Evolutionary conservation across 148 eudicot species (phyloP).

Genomic region (Camellia japonica): DNA sequence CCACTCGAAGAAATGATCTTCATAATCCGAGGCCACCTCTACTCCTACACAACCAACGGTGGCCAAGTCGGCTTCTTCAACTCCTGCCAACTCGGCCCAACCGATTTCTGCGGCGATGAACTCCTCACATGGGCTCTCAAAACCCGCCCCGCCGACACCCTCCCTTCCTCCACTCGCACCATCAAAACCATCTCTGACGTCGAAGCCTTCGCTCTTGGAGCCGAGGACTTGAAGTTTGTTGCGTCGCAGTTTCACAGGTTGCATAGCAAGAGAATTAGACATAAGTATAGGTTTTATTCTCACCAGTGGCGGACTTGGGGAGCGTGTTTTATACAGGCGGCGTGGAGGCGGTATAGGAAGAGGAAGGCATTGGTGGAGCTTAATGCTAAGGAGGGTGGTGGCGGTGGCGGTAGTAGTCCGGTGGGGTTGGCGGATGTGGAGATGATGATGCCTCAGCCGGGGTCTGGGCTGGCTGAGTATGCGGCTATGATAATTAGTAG

Average conservation of each 20-base stretch:
- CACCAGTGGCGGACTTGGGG: conserved; percentile 93
- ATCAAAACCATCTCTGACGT: conserved; percentile 72
- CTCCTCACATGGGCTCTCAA: conserved; percentile 79
- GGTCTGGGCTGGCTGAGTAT: conserved; percentile 35
- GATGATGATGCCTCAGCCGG: conserved; percentile 16
- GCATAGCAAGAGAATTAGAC: conserved; percentile 74
- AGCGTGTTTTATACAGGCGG: conserved; percentile 79
- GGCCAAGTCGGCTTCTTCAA: conserved; percentile 83
- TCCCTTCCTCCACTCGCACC: conserved; percentile 79
- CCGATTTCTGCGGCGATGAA: conserved; percentile 87
- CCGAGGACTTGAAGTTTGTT: conserved; percentile 72
- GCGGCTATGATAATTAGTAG: conserved; percentile 41
- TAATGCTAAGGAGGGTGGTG: conserved; percentile 21
- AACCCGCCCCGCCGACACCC: conserved; percentile 44
- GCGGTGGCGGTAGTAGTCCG: neutral
- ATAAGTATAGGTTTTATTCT: conserved; percentile 67
- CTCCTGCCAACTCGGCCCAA: conserved; percentile 50
- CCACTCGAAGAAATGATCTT: conserved; percentile 81
- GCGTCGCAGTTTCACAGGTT: conserved; percentile 65
- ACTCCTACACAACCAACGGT: conserved; percentile 76
- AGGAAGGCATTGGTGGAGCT: conserved; percentile 32
- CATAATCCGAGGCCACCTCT: conserved; percentile 75
- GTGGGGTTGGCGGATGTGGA: neutral
- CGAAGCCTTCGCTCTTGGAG: conserved; percentile 70
- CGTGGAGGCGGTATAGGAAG: conserved; percentile 57